Evolutionary conservation across 2,329 filamentous ascomycete species (phyloP).

Genomic region (Harringtonia lauricola): DNA sequence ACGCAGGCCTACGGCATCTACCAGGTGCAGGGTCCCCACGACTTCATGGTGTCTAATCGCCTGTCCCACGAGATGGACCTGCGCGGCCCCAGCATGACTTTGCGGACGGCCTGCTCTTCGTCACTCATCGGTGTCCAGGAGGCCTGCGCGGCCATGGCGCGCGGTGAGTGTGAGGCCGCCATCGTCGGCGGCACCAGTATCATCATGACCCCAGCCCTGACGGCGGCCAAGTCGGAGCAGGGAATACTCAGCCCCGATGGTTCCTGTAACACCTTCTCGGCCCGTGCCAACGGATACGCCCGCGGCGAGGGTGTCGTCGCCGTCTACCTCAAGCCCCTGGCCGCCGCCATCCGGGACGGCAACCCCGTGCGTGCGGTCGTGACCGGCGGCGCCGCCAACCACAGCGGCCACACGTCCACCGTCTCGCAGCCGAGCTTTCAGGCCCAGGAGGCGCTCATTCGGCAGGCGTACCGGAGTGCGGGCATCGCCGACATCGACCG

Average conservation of each 20-base stretch:
- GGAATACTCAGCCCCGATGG: slow-evolving; percentile 24
- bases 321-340: slow-evolving; percentile 33
- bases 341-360: slow-evolving; percentile 33
- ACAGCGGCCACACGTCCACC: slow-evolving; percentile 30
- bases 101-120: slow-evolving; percentile 30
- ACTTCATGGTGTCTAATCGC: slow-evolving; percentile 33
- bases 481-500: slow-evolving; percentile 14
- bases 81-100: slow-evolving; percentile 16
- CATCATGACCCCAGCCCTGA: slow-evolving; percentile 21
- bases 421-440: slow-evolving; percentile 26
- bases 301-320: slow-evolving; percentile 35
- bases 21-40: slow-evolving; percentile 36
- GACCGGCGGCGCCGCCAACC: slow-evolving; percentile 23
- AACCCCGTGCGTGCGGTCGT: slow-evolving; percentile 31
- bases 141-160: slow-evolving; percentile 18
- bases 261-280: slow-evolving; percentile 26
- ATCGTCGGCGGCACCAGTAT: slow-evolving; percentile 25
- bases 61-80: slow-evolving; percentile 22
- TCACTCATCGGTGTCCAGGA: slow-evolving; percentile 23
- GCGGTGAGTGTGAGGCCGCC: slow-evolving; percentile 18
- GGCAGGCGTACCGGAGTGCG: slow-evolving; percentile 18
- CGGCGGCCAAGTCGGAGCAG: slow-evolving; percentile 20
- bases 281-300: slow-evolving; percentile 36
- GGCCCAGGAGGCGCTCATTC: slow-evolving; percentile 22
- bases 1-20: slow-evolving; percentile 30